Base-by-base conservation (phyloP, 352 stramenopile species). In the Aphanomyces cochlioides region DNA sequence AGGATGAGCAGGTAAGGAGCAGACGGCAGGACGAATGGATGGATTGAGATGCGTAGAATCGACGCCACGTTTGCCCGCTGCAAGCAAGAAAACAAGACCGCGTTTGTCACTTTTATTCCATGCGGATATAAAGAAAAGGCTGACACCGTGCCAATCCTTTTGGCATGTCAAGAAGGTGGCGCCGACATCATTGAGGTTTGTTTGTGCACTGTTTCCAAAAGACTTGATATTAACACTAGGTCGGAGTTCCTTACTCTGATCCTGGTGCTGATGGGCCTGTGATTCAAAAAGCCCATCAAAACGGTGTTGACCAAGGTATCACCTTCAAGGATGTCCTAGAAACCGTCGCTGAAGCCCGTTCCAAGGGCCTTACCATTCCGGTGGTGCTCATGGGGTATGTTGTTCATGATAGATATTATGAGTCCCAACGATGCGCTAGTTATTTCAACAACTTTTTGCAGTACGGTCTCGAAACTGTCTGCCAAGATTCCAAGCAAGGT, bases 401-500 rank as follows among this genome's bases (percentile, higher is more conserved):
- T 36, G 3, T n/a, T 41, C 39, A 28, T 3, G 10, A 10, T 1
- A 15, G 57, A 65, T 12, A 15, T 65, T 12, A n/a, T 8, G 19
- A 21, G 15, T 47, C 1, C 21, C 36, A 48, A 19, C 7, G 12
- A 40, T 63, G 38, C 19, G 28, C 38, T 41, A 63, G 64, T 50
- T 95, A 99, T 85, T 98, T 98, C 85, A 99, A 99, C 83, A 98
- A 98, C 64, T 97, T 99, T 71, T 76, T 98, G 66, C 93, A 98
- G 77, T 99, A 98, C 76, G 96, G 96, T 12, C 85, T 98, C 64
- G 87, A 96, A 47, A 92, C 93, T 67, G 88, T 99, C 50, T 93
- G 85, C 70, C 72, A 75, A 47, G 85, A 92, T 56, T 78, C 85
- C 39, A 78, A 87, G 60, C 94, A 96, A 79, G 79, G 82, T 79